These are phyloP conservation scores for Hemileia vastatrix DNA, from an alignment of 1,284 basidiomycete species.

Conservation along the genomic window DNA sequence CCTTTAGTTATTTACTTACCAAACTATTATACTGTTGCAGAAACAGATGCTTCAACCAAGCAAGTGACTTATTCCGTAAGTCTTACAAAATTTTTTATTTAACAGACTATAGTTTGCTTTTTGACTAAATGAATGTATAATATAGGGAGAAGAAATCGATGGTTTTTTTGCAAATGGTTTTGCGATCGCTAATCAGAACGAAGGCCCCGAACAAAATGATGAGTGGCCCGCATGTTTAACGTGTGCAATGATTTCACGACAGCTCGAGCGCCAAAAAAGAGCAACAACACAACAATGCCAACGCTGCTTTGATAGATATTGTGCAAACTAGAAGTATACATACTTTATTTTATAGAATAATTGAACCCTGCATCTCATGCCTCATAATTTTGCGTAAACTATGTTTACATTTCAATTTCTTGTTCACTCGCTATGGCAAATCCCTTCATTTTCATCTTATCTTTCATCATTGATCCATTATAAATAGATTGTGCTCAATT, in stretches of 20 bases:
- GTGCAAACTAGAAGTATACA: too few species aligned
- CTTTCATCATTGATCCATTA: too few species aligned
- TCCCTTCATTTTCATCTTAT: too few species aligned
- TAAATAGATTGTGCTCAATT: too few species aligned
- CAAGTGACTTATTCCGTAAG: conserved; percentile 12
- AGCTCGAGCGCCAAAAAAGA: neutral
- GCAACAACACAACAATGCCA: conserved; percentile 14
- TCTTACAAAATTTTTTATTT: neutral
- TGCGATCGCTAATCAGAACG: conserved; percentile 13
- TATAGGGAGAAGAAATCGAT: conserved; percentile 13
- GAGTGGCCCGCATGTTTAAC: conserved; percentile 16
- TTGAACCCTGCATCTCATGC: too few species aligned
- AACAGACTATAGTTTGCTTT: neutral
- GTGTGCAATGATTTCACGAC: conserved; percentile 15
- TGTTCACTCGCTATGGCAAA: too few species aligned
- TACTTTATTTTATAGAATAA: too few species aligned
- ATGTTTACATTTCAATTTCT: too few species aligned
- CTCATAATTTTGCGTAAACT: too few species aligned
- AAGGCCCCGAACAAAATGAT: neutral
- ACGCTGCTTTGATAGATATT: conserved; percentile 19
- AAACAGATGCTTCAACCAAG: conserved; percentile 7
- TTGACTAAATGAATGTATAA: too few species aligned
- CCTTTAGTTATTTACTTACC: conserved; percentile 18
- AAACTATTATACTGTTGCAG: conserved; percentile 11
- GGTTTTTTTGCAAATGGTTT: conserved; percentile 14